Percentiles rank a stretch among this genome's conserved stretches.
Conservation (phyloP, 2,329 filamentous ascomycete species). For the Sarocladium brachiariae region DNA sequence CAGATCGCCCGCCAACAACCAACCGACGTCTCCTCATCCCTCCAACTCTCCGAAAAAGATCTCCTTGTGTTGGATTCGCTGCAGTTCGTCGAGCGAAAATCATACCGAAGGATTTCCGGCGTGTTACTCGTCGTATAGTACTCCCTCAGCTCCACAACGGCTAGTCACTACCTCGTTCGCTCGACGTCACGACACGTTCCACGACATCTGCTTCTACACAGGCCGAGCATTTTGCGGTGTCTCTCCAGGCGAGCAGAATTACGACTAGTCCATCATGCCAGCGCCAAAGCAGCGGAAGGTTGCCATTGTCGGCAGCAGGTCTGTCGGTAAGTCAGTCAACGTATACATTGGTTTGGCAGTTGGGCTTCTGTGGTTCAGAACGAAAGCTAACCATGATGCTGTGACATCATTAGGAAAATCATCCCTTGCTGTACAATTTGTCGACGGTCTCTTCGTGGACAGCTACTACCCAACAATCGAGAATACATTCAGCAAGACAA, state of each 20-base stretch:
- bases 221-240: no score
- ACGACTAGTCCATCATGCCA: slow-evolving; percentile 42
- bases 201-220: background rate
- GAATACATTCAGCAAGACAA: slow-evolving; percentile 96
- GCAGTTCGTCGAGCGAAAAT: no score
- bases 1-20: background rate
- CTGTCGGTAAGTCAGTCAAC: slow-evolving; percentile 51
- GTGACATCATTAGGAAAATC: slow-evolving; percentile 67
- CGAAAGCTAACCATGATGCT: background rate
- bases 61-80: background rate
- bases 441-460: slow-evolving; percentile 97
- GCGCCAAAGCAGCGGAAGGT: slow-evolving; percentile 86
- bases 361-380: background rate
- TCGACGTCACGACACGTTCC: background rate
- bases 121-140: no score
- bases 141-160: background rate
- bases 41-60: background rate
- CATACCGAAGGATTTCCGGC: no score
- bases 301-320: slow-evolving; percentile 90
- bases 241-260: background rate
- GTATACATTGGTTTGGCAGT: background rate
- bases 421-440: slow-evolving; percentile 91
- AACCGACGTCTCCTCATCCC: background rate
- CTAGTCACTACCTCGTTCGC: background rate
- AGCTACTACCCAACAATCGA: slow-evolving; percentile 99